These are phyloP conservation scores for Leonotis leonurus DNA, from an alignment of 257 asterid species.

Conservation along the genomic window DNA sequence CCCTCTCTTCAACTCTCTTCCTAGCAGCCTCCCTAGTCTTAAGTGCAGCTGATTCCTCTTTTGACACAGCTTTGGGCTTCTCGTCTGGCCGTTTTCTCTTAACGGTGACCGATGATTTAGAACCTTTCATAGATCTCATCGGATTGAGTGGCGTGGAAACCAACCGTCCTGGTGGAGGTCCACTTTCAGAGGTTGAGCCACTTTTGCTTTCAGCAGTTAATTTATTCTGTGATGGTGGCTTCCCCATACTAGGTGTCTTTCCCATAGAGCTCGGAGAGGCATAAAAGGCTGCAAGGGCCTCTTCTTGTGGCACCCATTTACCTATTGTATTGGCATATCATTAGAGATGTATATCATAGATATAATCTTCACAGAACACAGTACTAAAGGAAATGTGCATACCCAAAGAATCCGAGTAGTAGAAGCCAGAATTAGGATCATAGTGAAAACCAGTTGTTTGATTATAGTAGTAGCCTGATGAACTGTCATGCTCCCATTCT, in stretches of 20 bases:
- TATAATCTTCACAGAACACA: not conserved
- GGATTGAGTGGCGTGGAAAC: conserved; percentile 67
- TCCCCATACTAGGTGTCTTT: conserved; percentile 41
- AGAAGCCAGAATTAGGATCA: conserved; percentile 95
- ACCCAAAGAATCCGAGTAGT: conserved; percentile 85
- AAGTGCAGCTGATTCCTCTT: conserved; percentile 86
- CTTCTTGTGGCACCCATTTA: conserved; percentile 85
- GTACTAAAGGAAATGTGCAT: conserved; percentile 9
- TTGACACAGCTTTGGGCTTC: conserved; percentile 67
- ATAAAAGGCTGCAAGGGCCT: conserved; percentile 59
- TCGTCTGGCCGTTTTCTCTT: conserved; percentile 66
- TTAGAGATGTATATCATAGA: not conserved
- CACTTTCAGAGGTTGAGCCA: too few relatives aligned
- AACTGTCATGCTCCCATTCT: conserved; percentile 82
- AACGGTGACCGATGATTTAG: conserved; percentile 60
- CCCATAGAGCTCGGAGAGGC: conserved; percentile 38
- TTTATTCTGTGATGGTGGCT: conserved; percentile 31
- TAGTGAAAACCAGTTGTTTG: conserved; percentile 52
- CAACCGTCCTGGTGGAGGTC: conserved; percentile 72
- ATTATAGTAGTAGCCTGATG: conserved; percentile 78
- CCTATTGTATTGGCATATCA: conserved; percentile 35
- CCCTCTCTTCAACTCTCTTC: conserved; percentile 84
- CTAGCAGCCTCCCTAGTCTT: conserved; percentile 90
- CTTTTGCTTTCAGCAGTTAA: conserved; percentile 32
- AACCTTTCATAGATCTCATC: conserved; percentile 54